Conservation (phyloP, 1,284 basidiomycete genomes). For the Anthracocystis setariae region DNA sequence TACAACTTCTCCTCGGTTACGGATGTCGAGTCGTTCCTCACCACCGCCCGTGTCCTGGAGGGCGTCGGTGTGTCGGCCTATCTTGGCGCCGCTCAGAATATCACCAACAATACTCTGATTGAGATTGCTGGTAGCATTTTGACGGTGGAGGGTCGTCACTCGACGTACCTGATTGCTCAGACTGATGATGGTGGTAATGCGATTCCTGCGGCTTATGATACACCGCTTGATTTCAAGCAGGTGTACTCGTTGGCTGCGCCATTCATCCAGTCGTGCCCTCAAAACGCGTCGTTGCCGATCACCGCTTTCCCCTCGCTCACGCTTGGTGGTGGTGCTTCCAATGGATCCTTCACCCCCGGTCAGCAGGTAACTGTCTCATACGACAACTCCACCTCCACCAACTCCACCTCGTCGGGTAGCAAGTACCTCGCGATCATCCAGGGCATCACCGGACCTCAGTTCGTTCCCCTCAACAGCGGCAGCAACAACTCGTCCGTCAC, state of each 20-base stretch:
- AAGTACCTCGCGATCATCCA: constrained; percentile 45
- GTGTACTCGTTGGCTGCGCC: constrained; percentile 62
- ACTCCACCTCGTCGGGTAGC: constrained; percentile 8
- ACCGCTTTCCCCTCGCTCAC: constrained; percentile 38
- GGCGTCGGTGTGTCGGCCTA: constrained; percentile 45
- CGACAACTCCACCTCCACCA: constrained; percentile 7
- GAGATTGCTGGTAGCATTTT: constrained; percentile 66
- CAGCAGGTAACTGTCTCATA: constrained; percentile 41
- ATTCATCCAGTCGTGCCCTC: constrained; percentile 50
- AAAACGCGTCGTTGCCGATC: constrained; percentile 31
- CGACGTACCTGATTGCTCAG: constrained; percentile 68
- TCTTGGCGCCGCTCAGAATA: constrained; percentile 45
- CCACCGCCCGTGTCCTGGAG: constrained; percentile 51
- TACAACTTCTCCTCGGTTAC: constrained; percentile 41
- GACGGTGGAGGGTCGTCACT: constrained; percentile 71
- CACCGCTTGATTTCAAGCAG: constrained; percentile 53
- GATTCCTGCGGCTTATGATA: constrained; percentile 46
- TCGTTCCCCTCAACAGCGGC: constrained; percentile 16
- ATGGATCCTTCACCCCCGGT: constrained; percentile 43
- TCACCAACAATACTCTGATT: constrained; percentile 39
- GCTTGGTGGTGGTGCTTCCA: constrained; percentile 15
- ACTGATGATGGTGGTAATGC: constrained; percentile 31
- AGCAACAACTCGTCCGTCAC: constrained; percentile 22
- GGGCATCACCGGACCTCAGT: constrained; percentile 26
- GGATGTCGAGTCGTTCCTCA: constrained; percentile 47